Base-by-base conservation (phyloP, 1,139 yeast genomes). In the Nakaseomyces bracarensis region DNA sequence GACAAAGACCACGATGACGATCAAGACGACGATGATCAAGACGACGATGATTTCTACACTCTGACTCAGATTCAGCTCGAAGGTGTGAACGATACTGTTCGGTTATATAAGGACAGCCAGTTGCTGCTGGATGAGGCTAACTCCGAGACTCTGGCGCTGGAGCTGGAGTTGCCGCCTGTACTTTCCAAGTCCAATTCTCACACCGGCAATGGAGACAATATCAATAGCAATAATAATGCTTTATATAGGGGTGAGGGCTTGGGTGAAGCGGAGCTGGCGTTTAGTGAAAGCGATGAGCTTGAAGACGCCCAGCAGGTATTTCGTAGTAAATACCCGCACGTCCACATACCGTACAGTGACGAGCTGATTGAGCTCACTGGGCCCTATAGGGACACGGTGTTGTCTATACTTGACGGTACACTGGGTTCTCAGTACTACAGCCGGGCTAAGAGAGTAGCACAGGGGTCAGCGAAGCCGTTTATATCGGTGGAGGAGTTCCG, bases 401-500 rank as follows among this genome's bases (percentile, higher is more conserved):
- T 69, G 1, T 56, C 61, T 20, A 66, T 80, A 9, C 57, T 80
- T 8, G 54, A 63, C 1, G 81, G 77, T 1, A 49, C 62, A 11
- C 50, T 54, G 1, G 61, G 66, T 10, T 77, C 85, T 0, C 54
- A 58, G 21, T 79, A 69, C 55, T 78, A 76, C 51, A 62, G 60
- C 2, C 46, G 66, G 22, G 86, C 86, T 0, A 65, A 67, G 25
- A 47, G 54, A 8, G 67, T 69, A 38, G 60, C 58, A 16, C 47
- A 59, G 9, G 47, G 52, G 1, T 75, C 81, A 0, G 48, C 55
- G 1, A 65, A 69, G 31, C 65, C 70, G 3, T 63, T 72, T 1
- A 63, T 81, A 50, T 66, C 80, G 3, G 65, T 64, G 16, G 56
- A 62, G 19, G 83, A 78, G 38, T 66, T 74, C 37, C 64, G 71